Base-by-base conservation (phyloP, 306 rosid genomes). In the Castanea mollissima region DNA sequence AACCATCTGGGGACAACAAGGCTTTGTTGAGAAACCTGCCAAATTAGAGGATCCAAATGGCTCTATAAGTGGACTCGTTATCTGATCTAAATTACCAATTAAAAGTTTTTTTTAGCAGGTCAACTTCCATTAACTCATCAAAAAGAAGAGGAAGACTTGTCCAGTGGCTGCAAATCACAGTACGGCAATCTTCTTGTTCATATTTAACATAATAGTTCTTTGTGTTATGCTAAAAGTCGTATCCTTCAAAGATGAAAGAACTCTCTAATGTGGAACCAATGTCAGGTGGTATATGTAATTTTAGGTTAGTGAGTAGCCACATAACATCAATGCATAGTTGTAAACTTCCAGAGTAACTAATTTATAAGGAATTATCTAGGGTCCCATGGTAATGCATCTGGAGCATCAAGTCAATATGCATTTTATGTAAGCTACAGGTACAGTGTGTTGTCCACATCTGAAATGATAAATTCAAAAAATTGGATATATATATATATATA, bases 1-100 rank as follows among this genome's bases (percentile, higher is more conserved):
- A 77, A 71, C 60, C 80, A 38, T 74, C 64, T 32, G 83, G 75
- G 69, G 80, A 0, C 71, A 86, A 10, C 44, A 38, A 38, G 44
- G 44, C 44, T 38, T 38, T 38, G 44, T 38, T 7, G 44, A 38
- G 44, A 38, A 38, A 38, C 44, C 44, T 38, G 44, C 44, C 44
- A 38, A 38, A 38, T 38, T 38, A 10, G 44, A 44, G 4, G 89
- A 69, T 13, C 44, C 19, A 20, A 35, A 35, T 6, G 44, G 44
- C 44, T 38, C 10, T 7, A 38, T 38, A 38, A 54, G 41, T 49
- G 5, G 69, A 5, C 11, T 49, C 15, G 25, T 54, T 3, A 38
- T 8, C 9, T 13, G 5, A 38, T 5, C 74, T 38, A 38, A 38
- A 38, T 38, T 6, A 38, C 10, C 44, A 38, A 38, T 38, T 38